Conservation (phyloP, 1,139 yeast species). For the Yamadazyma mexicana region DNA sequence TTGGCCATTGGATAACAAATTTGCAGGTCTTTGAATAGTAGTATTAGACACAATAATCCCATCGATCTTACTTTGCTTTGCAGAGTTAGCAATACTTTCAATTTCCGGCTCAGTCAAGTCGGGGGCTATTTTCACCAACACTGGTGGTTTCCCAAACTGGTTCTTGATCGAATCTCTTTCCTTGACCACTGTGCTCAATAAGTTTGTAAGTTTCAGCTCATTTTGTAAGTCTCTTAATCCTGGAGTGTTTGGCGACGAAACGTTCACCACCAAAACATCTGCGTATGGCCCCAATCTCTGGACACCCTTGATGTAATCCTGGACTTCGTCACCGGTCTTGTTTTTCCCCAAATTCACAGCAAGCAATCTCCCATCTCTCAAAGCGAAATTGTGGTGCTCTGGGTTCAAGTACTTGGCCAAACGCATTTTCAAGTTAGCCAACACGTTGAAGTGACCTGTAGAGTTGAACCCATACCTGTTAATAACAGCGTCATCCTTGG, state of each 20-base stretch:
- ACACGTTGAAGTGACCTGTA: slow-evolving; percentile 76
- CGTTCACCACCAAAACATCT: slow-evolving; percentile 86
- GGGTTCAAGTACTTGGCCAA: slow-evolving; percentile 42
- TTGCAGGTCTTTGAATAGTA: slow-evolving; percentile 75
- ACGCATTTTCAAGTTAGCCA: slow-evolving; percentile 64
- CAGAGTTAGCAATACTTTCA: slow-evolving; percentile 78
- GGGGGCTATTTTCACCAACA: slow-evolving; percentile 90
- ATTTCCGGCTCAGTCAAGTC: slow-evolving; percentile 83
- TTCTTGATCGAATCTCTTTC: slow-evolving; percentile 54
- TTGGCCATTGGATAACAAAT: slow-evolving; percentile 48
- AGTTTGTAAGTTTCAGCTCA: slow-evolving; percentile 66
- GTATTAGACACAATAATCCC: slow-evolving; percentile 94
- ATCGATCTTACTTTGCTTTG: slow-evolving; percentile 75
- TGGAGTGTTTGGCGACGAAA: slow-evolving; percentile 96
- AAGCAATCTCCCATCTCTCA: slow-evolving; percentile 63
- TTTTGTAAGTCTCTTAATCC: slow-evolving; percentile 86
- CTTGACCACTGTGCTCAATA: slow-evolving; percentile 63
- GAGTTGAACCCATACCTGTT: slow-evolving; percentile 96
- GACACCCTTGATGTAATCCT: slow-evolving; percentile 85
- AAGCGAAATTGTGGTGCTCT: slow-evolving; percentile 54
- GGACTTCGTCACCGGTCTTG: slow-evolving; percentile 85
- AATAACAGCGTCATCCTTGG: slow-evolving; percentile 84
- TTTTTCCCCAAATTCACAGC: slow-evolving; percentile 91
- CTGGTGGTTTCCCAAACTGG: slow-evolving; percentile 60
- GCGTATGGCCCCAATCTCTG: slow-evolving; percentile 78